These are phyloP conservation scores for Aspergillus sclerotialis DNA, from an alignment of 2,329 filamentous ascomycete genomes.

Conservation along the genomic window DNA sequence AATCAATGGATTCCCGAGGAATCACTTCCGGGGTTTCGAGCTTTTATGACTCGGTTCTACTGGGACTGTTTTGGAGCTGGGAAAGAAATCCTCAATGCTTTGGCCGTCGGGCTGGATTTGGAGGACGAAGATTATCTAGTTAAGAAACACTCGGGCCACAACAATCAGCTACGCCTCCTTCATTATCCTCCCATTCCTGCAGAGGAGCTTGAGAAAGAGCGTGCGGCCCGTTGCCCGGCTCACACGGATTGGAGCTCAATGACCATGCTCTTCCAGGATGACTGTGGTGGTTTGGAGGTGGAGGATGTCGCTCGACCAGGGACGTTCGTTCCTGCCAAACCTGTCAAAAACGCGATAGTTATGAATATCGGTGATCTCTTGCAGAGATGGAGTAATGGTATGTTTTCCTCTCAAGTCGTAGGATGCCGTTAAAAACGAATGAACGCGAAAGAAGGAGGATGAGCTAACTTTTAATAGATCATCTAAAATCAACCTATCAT, in stretches of 20 bases:
- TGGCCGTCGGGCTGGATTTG: constrained; percentile 44
- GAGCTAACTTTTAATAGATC: too few species aligned
- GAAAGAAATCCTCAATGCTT: constrained; percentile 39
- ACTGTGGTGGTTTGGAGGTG: constrained; percentile 46
- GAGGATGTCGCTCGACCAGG: constrained; percentile 35
- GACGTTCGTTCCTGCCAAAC: constrained; percentile 35
- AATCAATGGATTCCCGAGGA: constrained; percentile 46
- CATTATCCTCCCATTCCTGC: constrained; percentile 50
- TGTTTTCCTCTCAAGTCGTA: constrained; percentile 4
- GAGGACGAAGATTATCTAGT: constrained; percentile 40
- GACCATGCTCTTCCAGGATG: constrained; percentile 50
- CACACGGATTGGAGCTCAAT: constrained; percentile 51
- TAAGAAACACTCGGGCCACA: constrained; percentile 46
- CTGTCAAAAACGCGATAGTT: constrained; percentile 36
- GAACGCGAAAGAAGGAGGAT: too few species aligned
- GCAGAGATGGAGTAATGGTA: constrained; percentile 46
- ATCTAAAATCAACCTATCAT: constrained; percentile 48
- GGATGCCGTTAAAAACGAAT: constrained; percentile 6
- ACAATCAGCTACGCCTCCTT: constrained; percentile 55
- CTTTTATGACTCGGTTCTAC: constrained; percentile 45
- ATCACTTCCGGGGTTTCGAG: constrained; percentile 40
- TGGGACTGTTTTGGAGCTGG: constrained; percentile 40
- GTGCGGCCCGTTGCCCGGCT: constrained; percentile 43
- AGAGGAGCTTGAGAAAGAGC: constrained; percentile 35
- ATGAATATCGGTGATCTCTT: constrained; percentile 47